Evolutionary conservation across 208 protist species (phyloP).

Genomic region (Leptomonas seymouri): DNA sequence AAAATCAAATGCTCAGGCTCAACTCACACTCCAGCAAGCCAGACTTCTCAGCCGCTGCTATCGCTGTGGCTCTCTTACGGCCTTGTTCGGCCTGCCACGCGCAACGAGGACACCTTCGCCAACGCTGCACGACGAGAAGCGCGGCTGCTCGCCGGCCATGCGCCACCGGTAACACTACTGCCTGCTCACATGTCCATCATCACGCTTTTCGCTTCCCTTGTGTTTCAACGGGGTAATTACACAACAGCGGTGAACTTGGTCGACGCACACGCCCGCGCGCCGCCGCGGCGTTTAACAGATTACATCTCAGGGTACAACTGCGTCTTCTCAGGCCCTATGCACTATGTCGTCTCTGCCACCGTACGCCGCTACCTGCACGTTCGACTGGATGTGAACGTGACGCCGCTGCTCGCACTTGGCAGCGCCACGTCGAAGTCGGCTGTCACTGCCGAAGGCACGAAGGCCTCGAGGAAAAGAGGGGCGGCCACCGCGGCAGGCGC

Average conservation of each 20-base stretch:
- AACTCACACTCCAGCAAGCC: neutral
- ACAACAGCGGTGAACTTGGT: slow-evolving; percentile 54
- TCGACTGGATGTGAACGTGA: slow-evolving; percentile 42
- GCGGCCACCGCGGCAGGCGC: neutral
- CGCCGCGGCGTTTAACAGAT: slow-evolving; percentile 4
- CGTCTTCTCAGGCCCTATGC: slow-evolving; percentile 51
- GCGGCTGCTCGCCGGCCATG: slow-evolving; percentile 22
- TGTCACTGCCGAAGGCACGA: neutral
- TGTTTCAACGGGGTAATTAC: slow-evolving; percentile 57
- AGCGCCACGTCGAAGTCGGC: neutral
- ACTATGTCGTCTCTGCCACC: slow-evolving; percentile 52
- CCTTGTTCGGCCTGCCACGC: slow-evolving; percentile 57
- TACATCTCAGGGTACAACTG: slow-evolving; percentile 71
- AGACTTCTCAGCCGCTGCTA: neutral
- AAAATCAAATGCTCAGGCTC: neutral
- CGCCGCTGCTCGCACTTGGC: slow-evolving; percentile 34
- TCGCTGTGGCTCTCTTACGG: slow-evolving; percentile 33
- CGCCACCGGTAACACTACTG: slow-evolving; percentile 30
- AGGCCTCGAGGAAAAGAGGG: neutral
- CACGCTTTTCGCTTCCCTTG: slow-evolving; percentile 30
- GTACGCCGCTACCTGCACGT: slow-evolving; percentile 67
- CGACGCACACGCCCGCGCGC: slow-evolving; percentile 15
- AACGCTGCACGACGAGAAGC: slow-evolving; percentile 21
- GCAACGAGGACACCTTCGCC: slow-evolving; percentile 42
- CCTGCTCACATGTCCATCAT: slow-evolving; percentile 13